Percentiles rank a stretch among this genome's conserved stretches.
Evolutionary conservation across 495 filamentous ascomycete genomes (phyloP).

Genomic region (Tuber magnatum): DNA sequence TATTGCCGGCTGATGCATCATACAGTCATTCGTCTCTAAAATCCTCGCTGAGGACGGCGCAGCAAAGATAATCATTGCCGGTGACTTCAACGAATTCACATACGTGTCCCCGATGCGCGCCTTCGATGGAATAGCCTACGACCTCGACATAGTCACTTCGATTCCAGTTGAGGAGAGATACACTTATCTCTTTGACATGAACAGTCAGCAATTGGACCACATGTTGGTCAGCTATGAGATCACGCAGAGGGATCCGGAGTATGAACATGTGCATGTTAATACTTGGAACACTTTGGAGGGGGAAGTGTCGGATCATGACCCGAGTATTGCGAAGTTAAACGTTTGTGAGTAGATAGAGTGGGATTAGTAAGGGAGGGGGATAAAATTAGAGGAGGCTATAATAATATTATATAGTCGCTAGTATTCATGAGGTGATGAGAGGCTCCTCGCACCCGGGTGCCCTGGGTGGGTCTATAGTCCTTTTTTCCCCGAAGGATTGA

Average conservation of each 20-base stretch:
- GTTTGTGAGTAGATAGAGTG: slow-evolving; percentile 43
- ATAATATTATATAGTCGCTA: neutral
- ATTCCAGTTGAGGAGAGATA: slow-evolving; percentile 51
- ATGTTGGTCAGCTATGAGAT: slow-evolving; percentile 51
- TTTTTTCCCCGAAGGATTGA: neutral
- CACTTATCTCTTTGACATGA: slow-evolving; percentile 53
- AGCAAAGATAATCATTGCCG: slow-evolving; percentile 48
- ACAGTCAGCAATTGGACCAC: slow-evolving; percentile 55
- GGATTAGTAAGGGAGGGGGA: neutral
- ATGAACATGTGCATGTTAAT: slow-evolving; percentile 58
- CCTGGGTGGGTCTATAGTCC: neutral
- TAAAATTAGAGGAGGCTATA: neutral
- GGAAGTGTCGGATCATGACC: slow-evolving; percentile 54
- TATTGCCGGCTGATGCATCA: neutral
- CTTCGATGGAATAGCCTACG: slow-evolving; percentile 45
- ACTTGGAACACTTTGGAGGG: slow-evolving; percentile 50
- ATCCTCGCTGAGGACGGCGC: slow-evolving; percentile 46
- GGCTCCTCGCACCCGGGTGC: neutral
- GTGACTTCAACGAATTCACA: slow-evolving; percentile 60
- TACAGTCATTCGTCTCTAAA: slow-evolving; percentile 39
- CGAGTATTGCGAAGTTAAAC: slow-evolving; percentile 51
- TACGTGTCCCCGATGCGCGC: slow-evolving; percentile 49
- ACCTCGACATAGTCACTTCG: slow-evolving; percentile 50
- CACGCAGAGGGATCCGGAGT: slow-evolving; percentile 39
- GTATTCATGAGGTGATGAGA: neutral